Percentiles rank a stretch among this genome's conserved stretches.
phyloP scores from a whole-genome alignment of 768 basidiomycete genomes.

The Suillus sp. region DNA sequence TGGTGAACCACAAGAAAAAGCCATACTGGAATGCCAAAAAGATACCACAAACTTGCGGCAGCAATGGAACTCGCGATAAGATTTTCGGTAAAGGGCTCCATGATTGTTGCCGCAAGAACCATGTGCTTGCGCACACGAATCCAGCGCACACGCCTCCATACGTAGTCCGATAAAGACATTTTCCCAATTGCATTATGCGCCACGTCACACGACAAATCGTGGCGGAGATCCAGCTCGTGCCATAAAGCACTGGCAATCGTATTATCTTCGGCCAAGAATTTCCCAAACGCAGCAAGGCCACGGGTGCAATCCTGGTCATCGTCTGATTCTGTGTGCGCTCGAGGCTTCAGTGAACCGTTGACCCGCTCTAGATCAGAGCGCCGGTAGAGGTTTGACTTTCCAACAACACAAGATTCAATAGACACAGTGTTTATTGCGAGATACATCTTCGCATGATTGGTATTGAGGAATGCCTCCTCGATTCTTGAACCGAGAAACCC shows the following conservation, averaged over 20 bases:
- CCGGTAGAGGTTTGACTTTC: conserved; percentile 94
- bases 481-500: conserved; percentile 74
- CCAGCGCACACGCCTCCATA: conserved; percentile 92
- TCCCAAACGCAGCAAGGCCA: conserved; percentile 81
- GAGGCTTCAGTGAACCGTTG: conserved; percentile 63
- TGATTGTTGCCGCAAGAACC: conserved; percentile 80
- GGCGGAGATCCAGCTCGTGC: conserved; percentile 89
- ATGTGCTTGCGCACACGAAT: conserved; percentile 95
- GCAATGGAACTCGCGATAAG: conserved; percentile 70
- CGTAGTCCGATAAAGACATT: conserved; percentile 83
- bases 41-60: conserved; percentile 51
- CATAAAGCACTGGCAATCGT: conserved; percentile 92
- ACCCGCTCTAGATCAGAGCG: conserved; percentile 83
- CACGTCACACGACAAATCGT: conserved; percentile 89
- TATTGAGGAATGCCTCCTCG: conserved; percentile 94
- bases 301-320: conserved; percentile 24
- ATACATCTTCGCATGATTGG: conserved; percentile 98
- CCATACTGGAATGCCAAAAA: conserved; percentile 55
- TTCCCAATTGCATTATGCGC: conserved; percentile 87
- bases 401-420: conserved; percentile 93
- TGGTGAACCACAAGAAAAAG: conserved; percentile 63
- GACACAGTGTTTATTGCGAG: conserved; percentile 89
- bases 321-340: conserved; percentile 23
- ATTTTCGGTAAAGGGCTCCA: conserved; percentile 93
- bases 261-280: conserved; percentile 96